Conservation (phyloP, 768 basidiomycete species). For the Leccinum variicolor region DNA sequence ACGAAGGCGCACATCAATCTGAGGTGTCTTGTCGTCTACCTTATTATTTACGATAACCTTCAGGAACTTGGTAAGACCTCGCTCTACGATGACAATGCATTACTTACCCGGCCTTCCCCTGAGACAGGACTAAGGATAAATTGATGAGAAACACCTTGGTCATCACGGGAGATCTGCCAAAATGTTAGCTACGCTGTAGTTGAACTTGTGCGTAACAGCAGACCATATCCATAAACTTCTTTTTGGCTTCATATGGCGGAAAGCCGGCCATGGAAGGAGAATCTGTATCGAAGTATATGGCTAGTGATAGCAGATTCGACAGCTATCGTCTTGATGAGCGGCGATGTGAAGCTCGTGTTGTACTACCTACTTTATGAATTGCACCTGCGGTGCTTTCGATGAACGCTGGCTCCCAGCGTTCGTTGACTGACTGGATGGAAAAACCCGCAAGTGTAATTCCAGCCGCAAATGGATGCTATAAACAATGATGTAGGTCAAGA, state of each 20-base stretch:
- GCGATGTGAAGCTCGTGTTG: neutral
- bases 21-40: slow-evolving; percentile 68
- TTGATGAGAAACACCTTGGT: slow-evolving; percentile 58
- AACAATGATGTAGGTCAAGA: neutral
- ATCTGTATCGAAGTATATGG: slow-evolving; percentile 95
- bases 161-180: slow-evolving; percentile 50
- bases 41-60: slow-evolving; percentile 83
- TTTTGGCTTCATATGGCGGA: slow-evolving; percentile 58
- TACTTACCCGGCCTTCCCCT: slow-evolving; percentile 82
- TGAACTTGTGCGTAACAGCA: slow-evolving; percentile 1
- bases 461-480: slow-evolving; percentile 89
- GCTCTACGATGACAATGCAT: neutral
- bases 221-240: slow-evolving; percentile 75
- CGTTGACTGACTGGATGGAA: slow-evolving; percentile 85
- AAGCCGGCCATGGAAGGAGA: slow-evolving; percentile 72
- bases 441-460: slow-evolving; percentile 88
- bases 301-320: slow-evolving; percentile 80
- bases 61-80: slow-evolving; percentile 1
- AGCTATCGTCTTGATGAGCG: slow-evolving; percentile 46
- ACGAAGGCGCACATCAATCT: slow-evolving; percentile 80
- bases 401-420: slow-evolving; percentile 85
- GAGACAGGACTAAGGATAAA: slow-evolving; percentile 95
- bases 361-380: slow-evolving; percentile 73
- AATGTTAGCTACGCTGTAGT: slow-evolving; percentile 2
- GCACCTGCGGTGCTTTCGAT: slow-evolving; percentile 85